Base-by-base conservation (phyloP, 2,329 filamentous ascomycete genomes). In the Oidium heveae region DNA sequence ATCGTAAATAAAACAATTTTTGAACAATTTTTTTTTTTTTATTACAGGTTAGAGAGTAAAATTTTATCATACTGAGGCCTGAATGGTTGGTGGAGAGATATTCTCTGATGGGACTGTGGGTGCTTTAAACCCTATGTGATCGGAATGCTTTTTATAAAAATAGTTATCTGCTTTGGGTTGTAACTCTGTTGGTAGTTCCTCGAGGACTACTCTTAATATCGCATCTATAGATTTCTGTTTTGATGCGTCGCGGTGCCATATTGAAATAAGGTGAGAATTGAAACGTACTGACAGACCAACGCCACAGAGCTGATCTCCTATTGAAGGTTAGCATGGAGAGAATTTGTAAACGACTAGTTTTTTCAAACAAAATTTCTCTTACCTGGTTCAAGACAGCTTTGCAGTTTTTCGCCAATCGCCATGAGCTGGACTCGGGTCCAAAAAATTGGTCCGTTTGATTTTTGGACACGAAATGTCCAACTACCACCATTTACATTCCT, bases 391-490 rank as follows among this genome's bases (percentile, higher is more conserved):
- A 93, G 72, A 16, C 77, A 82, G 59, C 76, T 73, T 69, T 91
- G 82, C 58, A 93, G 70, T 64, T 82, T 75, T 71, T 93, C 86
- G 36, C 86, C 86, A 57, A 91, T 85, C 36, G 86, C 86, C 67
- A 91, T 74, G 65, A 89, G 70, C 69, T 87, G 78, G 58, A 94
- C 74, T 65, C 81, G 79, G 61, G 80, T 87, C 86, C 82, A 95
- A 64, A 85, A 83, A 62, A 82, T 82, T 2, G 79, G 76, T 6
- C 77, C 78, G 39, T 76, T 74, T 58, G 72, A 74, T 71, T 94
- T 94, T 59, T 82, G 80, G 47, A 95, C 82, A 53, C 88, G 80
- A 68, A 96, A 94, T 22, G 86, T 93, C 86, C 86, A 95, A 66
- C 84, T 83, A 52, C 89, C 89, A 54, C 89, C 89, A 58, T 80